A percentile compares a stretch with the other conserved stretches of the same genome.
Conservation (phyloP, 768 basidiomycete species). For the Suillus variegatus region DNA sequence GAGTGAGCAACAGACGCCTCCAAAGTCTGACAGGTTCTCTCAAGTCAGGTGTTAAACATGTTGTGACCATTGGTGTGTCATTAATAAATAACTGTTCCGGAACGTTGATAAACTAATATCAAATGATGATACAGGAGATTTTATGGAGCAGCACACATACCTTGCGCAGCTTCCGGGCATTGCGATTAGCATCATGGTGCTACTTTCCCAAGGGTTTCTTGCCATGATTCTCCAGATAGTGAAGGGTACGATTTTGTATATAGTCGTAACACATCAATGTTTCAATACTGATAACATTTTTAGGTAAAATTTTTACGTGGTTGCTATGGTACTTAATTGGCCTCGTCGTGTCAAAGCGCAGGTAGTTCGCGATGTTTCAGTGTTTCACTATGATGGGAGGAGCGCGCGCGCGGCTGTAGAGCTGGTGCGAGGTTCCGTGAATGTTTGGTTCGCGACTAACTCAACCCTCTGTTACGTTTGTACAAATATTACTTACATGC, state of each 20-base stretch:
- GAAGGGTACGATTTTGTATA: constrained; percentile 25
- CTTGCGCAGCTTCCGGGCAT: constrained; percentile 28
- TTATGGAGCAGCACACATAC: constrained; percentile 37
- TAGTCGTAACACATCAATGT: neutral
- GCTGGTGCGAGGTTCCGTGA: neutral
- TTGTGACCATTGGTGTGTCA: constrained; percentile 26
- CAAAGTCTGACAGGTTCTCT: constrained; percentile 25
- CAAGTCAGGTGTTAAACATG: constrained; percentile 22
- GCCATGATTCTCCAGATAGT: constrained; percentile 31
- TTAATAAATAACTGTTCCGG: neutral
- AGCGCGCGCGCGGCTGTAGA: neutral
- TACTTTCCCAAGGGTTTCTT: constrained; percentile 20
- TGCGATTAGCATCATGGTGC: constrained; percentile 2
- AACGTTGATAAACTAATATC: neutral
- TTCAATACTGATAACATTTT: neutral
- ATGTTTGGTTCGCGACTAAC: neutral
- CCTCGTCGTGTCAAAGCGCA: neutral
- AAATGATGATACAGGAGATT: constrained; percentile 27
- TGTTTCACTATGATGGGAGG: neutral
- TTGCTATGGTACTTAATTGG: neutral
- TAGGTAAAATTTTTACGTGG: neutral
- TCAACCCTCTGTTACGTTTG: no score
- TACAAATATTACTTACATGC: no score
- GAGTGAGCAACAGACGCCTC: constrained; percentile 21
- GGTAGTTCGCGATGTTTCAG: neutral